A percentile compares a stretch with the other conserved stretches of the same genome.
phyloP scores from a whole-genome alignment of 805 yeast species.

The Kregervanrija delftensis region DNA sequence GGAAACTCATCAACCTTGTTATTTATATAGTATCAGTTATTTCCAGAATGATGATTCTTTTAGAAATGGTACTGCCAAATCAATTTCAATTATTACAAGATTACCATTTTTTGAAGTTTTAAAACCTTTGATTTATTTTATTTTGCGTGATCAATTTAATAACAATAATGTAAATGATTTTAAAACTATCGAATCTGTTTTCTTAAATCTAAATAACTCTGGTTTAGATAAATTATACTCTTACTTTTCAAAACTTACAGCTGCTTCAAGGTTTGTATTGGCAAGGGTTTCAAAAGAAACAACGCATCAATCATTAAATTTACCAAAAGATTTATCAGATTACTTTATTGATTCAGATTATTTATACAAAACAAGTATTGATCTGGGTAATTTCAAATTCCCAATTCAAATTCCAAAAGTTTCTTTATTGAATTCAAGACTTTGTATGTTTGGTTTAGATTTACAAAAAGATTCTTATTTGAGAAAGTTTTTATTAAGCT shows the following conservation, averaged over 20 bases:
- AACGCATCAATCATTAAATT: conserved; percentile 2
- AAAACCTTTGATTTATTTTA: conserved; percentile 40
- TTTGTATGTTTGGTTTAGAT: conserved; percentile 26
- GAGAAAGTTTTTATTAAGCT: conserved; percentile 13
- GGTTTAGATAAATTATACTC: conserved; percentile 24
- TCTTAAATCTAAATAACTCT: conserved; percentile 14
- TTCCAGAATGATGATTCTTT: conserved; percentile 24
- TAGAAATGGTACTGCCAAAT: conserved; percentile 37
- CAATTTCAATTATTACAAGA: conserved; percentile 40
- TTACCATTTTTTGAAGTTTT: conserved; percentile 39
- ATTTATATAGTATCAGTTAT: conserved; percentile 24
- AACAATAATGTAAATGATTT: conserved; percentile 2
- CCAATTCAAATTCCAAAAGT: conserved; percentile 27
- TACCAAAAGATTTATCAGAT: conserved; percentile 7
- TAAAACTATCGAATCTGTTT: conserved; percentile 9
- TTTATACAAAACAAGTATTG: conserved; percentile 16
- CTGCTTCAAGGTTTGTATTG: conserved; percentile 15
- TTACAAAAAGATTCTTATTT: conserved; percentile 22
- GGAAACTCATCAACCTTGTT: conserved; percentile 10
- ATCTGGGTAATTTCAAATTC: conserved; percentile 15
- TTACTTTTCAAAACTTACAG: conserved; percentile 8
- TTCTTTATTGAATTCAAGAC: conserved; percentile 21
- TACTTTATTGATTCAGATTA: conserved; percentile 15
- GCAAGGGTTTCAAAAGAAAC: conserved; percentile 16
- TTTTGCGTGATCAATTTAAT: conserved; percentile 36